Base-by-base conservation (phyloP, 345 rosid species). In the Pistacia atlantica region DNA sequence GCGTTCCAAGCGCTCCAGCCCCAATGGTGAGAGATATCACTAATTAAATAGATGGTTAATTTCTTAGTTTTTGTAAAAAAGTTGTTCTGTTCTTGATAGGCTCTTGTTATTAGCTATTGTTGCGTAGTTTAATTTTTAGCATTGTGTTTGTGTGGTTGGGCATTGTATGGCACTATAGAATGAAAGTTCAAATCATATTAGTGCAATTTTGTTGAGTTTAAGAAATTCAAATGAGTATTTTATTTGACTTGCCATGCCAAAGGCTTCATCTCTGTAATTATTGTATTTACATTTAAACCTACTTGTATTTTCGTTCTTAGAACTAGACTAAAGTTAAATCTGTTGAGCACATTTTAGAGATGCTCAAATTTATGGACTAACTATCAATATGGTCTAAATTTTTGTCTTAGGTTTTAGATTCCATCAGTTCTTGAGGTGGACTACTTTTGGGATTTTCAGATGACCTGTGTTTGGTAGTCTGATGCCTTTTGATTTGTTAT, bases 1-100 rank as follows among this genome's bases (percentile, higher is more conserved):
- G 88, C 93, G 92, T 35, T 66, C 82, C 77, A 87, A 88, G 87
- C 87, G 85, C 52, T 78, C 93, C 3, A 89, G 81, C 4, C 85
- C 92, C 65, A 83, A 80, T 72, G 90, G 88, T 87, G 83, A 81
- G 87, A 14, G 14, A 78, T 37, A 64, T 45, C 20, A 60, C 33
- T 52, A 28, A 31, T 46, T 46, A 73, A 37, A 59, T 37, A 59
- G 54, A 31, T 3, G 62, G 12, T 61, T 28, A 28, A 60, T 59
- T 8, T n/a, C 3, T 2, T 61, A 45, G 12, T 73, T 0, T 48
- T 62, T 64, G 9, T 8, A 1, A 48, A 35, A 2, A 61, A 11
- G 16, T 46, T 48, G 31, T 61, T 31, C 6, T 38, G 16, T 72
- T 45, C 25, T 22, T 17, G 56, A 22, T 25, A 22, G 46, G 13